Evolutionary conservation across 345 rosid genomes (phyloP).

Genomic region (Triadica sebifera): DNA sequence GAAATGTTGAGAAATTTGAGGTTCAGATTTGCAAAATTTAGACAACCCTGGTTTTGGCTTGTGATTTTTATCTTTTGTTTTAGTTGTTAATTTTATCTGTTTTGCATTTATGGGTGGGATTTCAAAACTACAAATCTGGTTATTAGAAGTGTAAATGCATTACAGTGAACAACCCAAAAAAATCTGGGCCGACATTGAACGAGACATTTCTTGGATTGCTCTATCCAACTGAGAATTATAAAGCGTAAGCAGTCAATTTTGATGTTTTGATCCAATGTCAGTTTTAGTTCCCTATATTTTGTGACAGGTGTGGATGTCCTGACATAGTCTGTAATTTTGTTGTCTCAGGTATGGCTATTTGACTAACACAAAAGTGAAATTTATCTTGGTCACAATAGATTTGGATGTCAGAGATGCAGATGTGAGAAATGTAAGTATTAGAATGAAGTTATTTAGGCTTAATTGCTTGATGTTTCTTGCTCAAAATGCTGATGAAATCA

Average conservation of each 20-base stretch:
- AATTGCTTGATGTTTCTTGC: background rate
- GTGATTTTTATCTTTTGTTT: no score
- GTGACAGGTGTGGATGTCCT: background rate
- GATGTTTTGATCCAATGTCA: background rate
- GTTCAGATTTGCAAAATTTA: no score
- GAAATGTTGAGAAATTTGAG: background rate
- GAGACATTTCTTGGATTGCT: constrained; percentile 94
- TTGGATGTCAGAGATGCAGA: constrained; percentile 85
- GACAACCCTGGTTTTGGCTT: no score
- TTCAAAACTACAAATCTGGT: constrained; percentile 3
- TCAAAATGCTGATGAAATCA: background rate
- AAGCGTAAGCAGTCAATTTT: constrained; percentile 59
- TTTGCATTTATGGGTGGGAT: constrained; percentile 3
- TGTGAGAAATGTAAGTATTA: constrained; percentile 73
- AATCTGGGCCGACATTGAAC: constrained; percentile 69
- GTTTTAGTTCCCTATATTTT: background rate
- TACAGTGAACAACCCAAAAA: constrained; percentile 89
- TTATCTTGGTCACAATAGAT: constrained; percentile 85
- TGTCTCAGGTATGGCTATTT: constrained; percentile 77
- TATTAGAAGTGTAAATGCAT: constrained; percentile 5
- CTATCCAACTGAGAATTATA: constrained; percentile 85
- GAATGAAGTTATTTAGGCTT: background rate
- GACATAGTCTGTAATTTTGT: constrained; percentile 4
- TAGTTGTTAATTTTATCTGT: background rate
- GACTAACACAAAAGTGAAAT: constrained; percentile 95